Conservation (phyloP, 495 filamentous ascomycete species). For the Cetradonia linearis region DNA sequence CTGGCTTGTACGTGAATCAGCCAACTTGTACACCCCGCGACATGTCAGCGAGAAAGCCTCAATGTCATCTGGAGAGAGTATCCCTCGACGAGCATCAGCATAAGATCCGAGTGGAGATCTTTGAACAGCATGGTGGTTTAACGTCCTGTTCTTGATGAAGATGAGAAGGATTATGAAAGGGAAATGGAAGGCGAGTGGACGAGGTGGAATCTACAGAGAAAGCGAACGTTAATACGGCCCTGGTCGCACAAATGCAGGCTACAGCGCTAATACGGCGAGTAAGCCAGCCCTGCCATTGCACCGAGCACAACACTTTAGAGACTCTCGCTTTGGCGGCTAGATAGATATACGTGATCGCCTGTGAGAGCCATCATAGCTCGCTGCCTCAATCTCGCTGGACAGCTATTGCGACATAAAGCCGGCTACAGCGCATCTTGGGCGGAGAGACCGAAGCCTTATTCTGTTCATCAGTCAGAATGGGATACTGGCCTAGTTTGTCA, state of each 20-base stretch:
- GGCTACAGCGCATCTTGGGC: too few relatives aligned
- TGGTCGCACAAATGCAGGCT: not conserved
- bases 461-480: too few relatives aligned
- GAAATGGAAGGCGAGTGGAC: not conserved
- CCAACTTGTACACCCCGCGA: not conserved
- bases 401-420: too few relatives aligned
- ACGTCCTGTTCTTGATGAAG: not conserved
- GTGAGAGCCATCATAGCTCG: too few relatives aligned
- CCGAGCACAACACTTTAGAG: too few relatives aligned
- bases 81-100: not conserved
- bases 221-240: not conserved
- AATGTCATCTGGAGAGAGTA: slow-evolving; percentile 7
- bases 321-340: too few relatives aligned
- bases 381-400: too few relatives aligned
- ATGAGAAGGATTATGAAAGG: not conserved
- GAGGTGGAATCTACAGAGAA: too few relatives aligned
- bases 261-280: not conserved
- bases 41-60: slow-evolving; percentile 3
- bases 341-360: too few relatives aligned
- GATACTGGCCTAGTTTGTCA: too few relatives aligned
- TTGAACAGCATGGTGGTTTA: not conserved
- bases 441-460: too few relatives aligned
- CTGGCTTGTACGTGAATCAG: not conserved
- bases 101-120: not conserved
- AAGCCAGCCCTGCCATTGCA: too few relatives aligned